Evolutionary conservation across 2,329 filamentous ascomycete genomes (phyloP).

Genomic region (Fusarium pilosicola): DNA sequence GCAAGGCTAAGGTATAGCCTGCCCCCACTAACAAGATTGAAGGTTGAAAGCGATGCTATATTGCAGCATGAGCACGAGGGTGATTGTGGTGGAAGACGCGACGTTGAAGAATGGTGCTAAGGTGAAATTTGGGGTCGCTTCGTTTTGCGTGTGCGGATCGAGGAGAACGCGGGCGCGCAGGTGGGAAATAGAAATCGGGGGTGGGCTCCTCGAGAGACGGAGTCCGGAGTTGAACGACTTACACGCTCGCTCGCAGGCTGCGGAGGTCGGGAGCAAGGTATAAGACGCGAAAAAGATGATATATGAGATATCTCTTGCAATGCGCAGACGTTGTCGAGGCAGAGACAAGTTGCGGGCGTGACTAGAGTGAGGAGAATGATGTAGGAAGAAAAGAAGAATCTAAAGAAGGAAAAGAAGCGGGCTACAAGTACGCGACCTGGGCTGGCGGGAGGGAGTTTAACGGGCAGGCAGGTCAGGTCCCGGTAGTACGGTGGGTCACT

Average conservation of each 20-base stretch:
- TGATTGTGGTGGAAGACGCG: conserved; percentile 16
- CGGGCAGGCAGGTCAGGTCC: conserved; percentile 43
- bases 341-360: conserved; percentile 16
- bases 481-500: conserved; percentile 39
- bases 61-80: conserved; percentile 35
- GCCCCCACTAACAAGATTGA: conserved; percentile 44
- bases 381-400: conserved; percentile 34
- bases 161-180: conserved; percentile 36
- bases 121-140: conserved; percentile 24
- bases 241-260: conserved; percentile 40
- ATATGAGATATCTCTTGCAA: background rate
- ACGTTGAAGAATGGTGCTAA: conserved; percentile 19
- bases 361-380: conserved; percentile 18
- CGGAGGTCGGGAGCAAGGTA: conserved; percentile 19
- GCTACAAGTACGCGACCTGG: conserved; percentile 41
- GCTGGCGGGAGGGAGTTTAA: conserved; percentile 36
- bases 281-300: conserved; percentile 32
- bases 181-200: conserved; percentile 38
- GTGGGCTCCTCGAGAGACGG: conserved; percentile 38
- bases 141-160: conserved; percentile 29
- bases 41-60: conserved; percentile 15
- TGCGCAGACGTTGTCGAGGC: background rate
- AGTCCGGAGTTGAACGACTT: conserved; percentile 43
- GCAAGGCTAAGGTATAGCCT: conserved; percentile 43
- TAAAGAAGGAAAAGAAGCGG: conserved; percentile 38